Evolutionary conservation across 75 land plant genomes (phyloP), one percentile per base, ranked within the genome.

Genomic region (Picea sitchensis): DNA sequence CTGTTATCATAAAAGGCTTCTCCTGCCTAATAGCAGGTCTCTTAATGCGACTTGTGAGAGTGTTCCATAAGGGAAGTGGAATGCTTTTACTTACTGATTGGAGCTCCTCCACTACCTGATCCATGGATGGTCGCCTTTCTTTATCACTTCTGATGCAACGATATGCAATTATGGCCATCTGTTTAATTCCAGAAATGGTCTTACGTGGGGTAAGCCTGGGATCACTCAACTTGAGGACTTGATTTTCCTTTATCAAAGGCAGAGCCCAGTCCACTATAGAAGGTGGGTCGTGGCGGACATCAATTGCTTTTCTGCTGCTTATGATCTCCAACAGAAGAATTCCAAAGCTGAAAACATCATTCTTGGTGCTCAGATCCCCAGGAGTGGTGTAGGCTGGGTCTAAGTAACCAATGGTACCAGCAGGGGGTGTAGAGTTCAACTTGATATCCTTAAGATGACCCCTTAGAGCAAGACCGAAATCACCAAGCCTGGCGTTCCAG

Each of bases 291-390:
- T 86, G 81, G 26, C 85, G 76, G 5, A 86, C 84, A 54, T 93
- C 92, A 44, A 91, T 87, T 12, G 96, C 92, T 21, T 86, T 81
- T 31, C 98, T 65, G 31, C 98, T 93, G 71, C 91, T 91, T 32
- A 92, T 75, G 14, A 93, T 86, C 83, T 95, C 98, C 56, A 95
- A 83, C 64, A 95, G 81, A 12, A 95, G 73, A 20, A 95, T 87
- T 21, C 98, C 98, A 77, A 91, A 95, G 81, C 98, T 91, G 83
- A 90, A 95, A 3, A 95, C 98, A 77, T 95, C 98, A 41, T 80
- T 84, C 80, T 93, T 93, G 58, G 91, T 76, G 78, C 92, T 90
- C 59, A 93, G 54, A 30, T 91, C 84, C 2, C 80, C 81, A 13
- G 96, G 91, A 41, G 85, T 80, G n/a, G 90, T 79, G 62, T 95